Percentiles rank a stretch among this genome's conserved stretches.
phyloP scores from a whole-genome alignment of 2,329 filamentous ascomycete genomes.

The Domatiomyces catenatus region DNA sequence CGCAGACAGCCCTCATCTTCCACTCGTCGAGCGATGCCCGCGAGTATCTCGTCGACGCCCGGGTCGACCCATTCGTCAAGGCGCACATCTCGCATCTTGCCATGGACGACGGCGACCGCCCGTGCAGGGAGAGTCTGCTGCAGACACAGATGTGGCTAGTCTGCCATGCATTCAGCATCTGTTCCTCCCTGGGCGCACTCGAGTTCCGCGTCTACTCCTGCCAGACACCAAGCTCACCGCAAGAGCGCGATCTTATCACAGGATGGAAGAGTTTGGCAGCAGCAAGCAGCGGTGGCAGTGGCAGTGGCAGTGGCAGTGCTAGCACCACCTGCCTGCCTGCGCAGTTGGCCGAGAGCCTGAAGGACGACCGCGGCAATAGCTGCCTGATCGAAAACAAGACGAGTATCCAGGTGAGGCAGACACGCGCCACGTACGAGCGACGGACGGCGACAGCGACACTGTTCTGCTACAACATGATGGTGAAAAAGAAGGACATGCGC shows the following conservation, averaged over 20 bases:
- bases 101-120: constrained; percentile 11
- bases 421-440: background rate
- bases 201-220: background rate
- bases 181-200: background rate
- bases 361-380: too few relatives aligned
- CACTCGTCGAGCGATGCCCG: constrained; percentile 7
- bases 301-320: too few relatives aligned
- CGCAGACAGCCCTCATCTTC: constrained; percentile 11
- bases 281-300: background rate
- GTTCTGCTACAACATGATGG: background rate
- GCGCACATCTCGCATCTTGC: constrained; percentile 9
- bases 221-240: background rate
- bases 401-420: background rate
- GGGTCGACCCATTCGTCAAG: constrained; percentile 10
- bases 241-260: background rate
- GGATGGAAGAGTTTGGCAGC: background rate
- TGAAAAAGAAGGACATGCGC: background rate
- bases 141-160: background rate
- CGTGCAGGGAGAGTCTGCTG: background rate
- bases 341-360: too few relatives aligned
- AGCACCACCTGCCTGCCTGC: too few relatives aligned
- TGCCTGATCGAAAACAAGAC: background rate
- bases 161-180: background rate
- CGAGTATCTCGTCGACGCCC: constrained; percentile 9
- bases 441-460: background rate